Base-by-base conservation (phyloP, 2,329 filamentous ascomycete genomes). In the Ceratocystis albifundus region DNA sequence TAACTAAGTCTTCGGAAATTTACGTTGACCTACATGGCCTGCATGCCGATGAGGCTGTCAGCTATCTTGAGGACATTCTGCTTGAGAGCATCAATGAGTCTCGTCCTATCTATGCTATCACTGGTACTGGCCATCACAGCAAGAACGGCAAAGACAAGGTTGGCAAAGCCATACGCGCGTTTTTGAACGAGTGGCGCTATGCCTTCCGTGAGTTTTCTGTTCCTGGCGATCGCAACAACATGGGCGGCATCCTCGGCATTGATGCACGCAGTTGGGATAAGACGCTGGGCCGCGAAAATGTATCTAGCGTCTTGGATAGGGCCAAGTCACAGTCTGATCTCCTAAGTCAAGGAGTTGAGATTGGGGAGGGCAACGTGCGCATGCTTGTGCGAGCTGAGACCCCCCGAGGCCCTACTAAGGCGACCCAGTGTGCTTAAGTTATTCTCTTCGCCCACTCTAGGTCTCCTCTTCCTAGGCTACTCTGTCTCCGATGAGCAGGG, bases 101-200 rank as follows among this genome's bases (percentile, higher is more conserved):
- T 45, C 83, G 86, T 25, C 89, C 93, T 2, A 83, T 99, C 53
- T 99, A 97, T 74, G 92, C 92, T 70, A 97, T 99, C 74, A 96
- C 92, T 0, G 94, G 94, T 57, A 97, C 93, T 0, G 94, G 93
- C 2, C 92, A 97, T 73, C 94, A 99, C 77, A 96, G 90, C 75
- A 97, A 97, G 80, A 96, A 96, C 73, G 93, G 94, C 72, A 97
- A 97, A 75, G 94, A 99, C 76, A 99, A 99, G 77, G 90, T 99
- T 45, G 93, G 93, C 73, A 96, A 96, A 77, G 91, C 92, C 1
- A 87, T 97, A 69, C 87, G 94, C 65, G 85, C 84, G 70, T 97
- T 95, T 77, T 79, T 99, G 66, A 95, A 93, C 73, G 93, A 97
- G 74, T 96, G 92, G 91, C 85, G 90, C 69, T 99, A 96, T 74